Evolutionary conservation across 2,329 filamentous ascomycete species (phyloP).

Genomic region (Botryotinia globosa): DNA sequence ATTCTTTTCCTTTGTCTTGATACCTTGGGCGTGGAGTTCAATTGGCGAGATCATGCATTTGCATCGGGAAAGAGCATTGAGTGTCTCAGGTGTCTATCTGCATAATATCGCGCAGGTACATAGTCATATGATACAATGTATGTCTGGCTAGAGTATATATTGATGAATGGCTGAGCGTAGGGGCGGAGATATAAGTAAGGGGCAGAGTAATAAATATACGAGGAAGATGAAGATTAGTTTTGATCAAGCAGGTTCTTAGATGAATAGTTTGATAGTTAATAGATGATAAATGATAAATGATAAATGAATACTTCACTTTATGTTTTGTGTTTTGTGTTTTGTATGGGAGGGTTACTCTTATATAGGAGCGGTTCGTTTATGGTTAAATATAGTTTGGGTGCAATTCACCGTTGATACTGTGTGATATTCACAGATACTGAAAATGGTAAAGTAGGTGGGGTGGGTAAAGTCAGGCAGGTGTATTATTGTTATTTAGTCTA

Average conservation of each 20-base stretch:
- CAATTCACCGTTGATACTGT: too few relatives aligned
- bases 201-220: not conserved
- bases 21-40: not conserved
- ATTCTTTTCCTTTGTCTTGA: not conserved
- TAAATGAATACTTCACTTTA: not conserved
- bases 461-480: not conserved
- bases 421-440: too few relatives aligned
- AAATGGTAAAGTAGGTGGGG: not conserved
- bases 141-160: not conserved
- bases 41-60: not conserved
- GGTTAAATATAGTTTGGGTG: too few relatives aligned
- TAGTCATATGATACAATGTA: not conserved
- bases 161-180: not conserved
- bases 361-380: too few relatives aligned
- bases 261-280: not conserved
- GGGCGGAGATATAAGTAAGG: not conserved
- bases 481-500: not conserved
- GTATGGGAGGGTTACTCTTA: not conserved
- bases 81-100: not conserved
- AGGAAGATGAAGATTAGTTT: not conserved
- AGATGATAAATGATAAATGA: not conserved
- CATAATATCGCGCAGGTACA: not conserved
- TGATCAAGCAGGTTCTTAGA: not conserved
- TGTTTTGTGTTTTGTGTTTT: not conserved
- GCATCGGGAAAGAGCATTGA: not conserved